These are phyloP conservation scores for Ricinus communis DNA, from an alignment of 345 rosid species.

Conservation along the genomic window DNA sequence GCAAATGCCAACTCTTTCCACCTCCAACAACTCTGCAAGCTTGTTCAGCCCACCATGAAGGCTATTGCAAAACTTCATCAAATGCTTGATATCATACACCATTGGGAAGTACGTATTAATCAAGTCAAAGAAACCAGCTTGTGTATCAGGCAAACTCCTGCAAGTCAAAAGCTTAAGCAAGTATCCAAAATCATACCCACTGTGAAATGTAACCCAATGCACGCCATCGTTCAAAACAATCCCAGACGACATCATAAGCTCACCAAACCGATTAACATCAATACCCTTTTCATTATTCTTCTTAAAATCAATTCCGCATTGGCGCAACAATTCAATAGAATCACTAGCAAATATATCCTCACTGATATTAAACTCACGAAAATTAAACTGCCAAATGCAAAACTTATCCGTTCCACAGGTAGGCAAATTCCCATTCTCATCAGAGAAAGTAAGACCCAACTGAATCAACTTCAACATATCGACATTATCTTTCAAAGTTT, in stretches of 20 bases:
- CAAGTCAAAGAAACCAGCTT: conserved; percentile 63
- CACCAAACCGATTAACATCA: conserved; percentile 73
- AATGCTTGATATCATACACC: conserved; percentile 79
- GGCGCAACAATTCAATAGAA: conserved; percentile 70
- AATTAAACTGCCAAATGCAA: conserved; percentile 91
- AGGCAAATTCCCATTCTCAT: conserved; percentile 72
- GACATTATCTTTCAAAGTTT: conserved; percentile 76
- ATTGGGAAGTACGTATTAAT: conserved; percentile 61
- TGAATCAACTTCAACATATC: conserved; percentile 84
- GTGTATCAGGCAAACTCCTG: conserved; percentile 56
- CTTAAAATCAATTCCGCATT: conserved; percentile 83
- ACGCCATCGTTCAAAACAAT: conserved; percentile 69
- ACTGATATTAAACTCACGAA: conserved; percentile 69
- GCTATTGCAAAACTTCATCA: conserved; percentile 89
- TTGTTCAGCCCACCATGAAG: conserved; percentile 88
- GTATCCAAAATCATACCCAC: conserved; percentile 88
- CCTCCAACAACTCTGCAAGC: conserved; percentile 85
- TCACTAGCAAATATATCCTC: conserved; percentile 81
- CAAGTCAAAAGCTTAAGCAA: conserved; percentile 76
- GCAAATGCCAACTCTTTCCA: conserved; percentile 73
- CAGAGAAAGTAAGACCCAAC: conserved; percentile 75
- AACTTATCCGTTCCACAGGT: conserved; percentile 70
- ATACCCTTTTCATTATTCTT: conserved; percentile 74
- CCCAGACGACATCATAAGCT: conserved; percentile 88
- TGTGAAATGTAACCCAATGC: conserved; percentile 80